These are phyloP conservation scores for Cantharellus cinnabarinus DNA, from an alignment of 768 basidiomycete species.

Conservation along the genomic window DNA sequence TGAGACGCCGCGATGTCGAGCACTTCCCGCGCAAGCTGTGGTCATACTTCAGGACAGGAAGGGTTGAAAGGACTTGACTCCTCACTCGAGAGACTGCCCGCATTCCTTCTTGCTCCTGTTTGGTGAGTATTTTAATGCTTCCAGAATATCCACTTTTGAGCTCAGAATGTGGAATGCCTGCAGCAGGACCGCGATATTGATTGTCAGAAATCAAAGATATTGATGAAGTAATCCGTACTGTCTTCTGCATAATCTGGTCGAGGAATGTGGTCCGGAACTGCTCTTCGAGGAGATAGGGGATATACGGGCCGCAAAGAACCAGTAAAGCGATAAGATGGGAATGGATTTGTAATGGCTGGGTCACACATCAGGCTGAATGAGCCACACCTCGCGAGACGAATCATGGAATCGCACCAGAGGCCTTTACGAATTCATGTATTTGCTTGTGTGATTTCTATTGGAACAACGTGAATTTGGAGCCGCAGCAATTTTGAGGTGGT, in stretches of 20 bases:
- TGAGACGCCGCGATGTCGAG: slow-evolving; percentile 77
- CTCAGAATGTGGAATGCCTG: slow-evolving; percentile 12
- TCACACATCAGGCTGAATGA: background rate
- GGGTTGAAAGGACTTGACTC: slow-evolving; percentile 15
- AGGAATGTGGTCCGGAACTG: slow-evolving; percentile 64
- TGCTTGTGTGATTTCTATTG: slow-evolving; percentile 63
- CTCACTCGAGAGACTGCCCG: slow-evolving; percentile 58
- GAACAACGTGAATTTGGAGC: background rate
- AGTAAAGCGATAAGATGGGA: slow-evolving; percentile 56
- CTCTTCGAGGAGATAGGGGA: slow-evolving; percentile 61
- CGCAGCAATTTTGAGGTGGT: background rate
- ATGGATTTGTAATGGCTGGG: slow-evolving; percentile 30
- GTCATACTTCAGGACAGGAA: background rate
- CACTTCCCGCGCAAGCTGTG: slow-evolving; percentile 74
- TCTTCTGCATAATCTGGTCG: slow-evolving; percentile 74
- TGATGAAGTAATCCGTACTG: slow-evolving; percentile 20
- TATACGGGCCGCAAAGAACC: slow-evolving; percentile 66
- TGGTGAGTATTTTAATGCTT: slow-evolving; percentile 25
- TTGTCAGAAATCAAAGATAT: background rate
- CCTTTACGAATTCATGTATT: slow-evolving; percentile 33
- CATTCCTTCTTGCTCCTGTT: slow-evolving; percentile 79
- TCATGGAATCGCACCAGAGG: slow-evolving; percentile 16
- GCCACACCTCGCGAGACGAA: slow-evolving; percentile 6
- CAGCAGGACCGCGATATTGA: background rate
- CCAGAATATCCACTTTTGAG: slow-evolving; percentile 19